A percentile compares a stretch with the other conserved stretches of the same genome.
Conservation (phyloP, 345 rosid genomes). For the Durio zibethinus region DNA sequence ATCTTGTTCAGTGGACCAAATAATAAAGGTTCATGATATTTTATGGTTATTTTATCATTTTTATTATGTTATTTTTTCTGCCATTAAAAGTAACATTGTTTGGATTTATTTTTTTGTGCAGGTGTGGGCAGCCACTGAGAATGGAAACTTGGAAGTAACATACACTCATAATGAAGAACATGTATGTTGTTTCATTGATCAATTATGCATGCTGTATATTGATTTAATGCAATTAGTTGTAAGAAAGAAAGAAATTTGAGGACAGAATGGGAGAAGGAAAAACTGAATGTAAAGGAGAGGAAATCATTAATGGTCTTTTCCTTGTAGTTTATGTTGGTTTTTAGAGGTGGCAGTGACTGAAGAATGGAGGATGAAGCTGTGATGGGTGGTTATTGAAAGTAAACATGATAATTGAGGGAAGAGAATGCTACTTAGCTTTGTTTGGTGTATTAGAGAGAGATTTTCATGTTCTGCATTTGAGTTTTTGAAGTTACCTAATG, state of each 20-base stretch:
- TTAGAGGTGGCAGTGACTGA: not conserved
- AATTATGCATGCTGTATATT: not conserved
- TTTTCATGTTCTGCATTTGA: not conserved
- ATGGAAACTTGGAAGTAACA: conserved; percentile 89
- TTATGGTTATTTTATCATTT: not conserved
- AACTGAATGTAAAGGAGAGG: not conserved
- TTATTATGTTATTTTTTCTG: not conserved
- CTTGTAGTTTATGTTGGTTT: not conserved
- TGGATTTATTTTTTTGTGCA: conserved; percentile 25
- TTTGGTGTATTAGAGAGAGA: not conserved
- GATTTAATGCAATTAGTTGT: not conserved
- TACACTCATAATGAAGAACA: conserved; percentile 88
- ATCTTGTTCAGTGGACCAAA: conserved; percentile 90
- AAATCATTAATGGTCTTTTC: not conserved
- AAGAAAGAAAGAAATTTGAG: not conserved
- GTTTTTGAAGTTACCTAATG: not conserved
- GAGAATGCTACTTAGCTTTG: not conserved
- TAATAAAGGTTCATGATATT: conserved; percentile 57
- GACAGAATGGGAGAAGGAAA: not conserved
- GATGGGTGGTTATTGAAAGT: not conserved
- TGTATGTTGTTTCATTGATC: conserved; percentile 41
- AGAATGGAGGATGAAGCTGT: not conserved
- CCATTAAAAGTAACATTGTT: not conserved
- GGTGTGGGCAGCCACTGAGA: conserved; percentile 93
- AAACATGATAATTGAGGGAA: not conserved